phyloP scores from a whole-genome alignment of 2,329 filamentous ascomycete genomes.

The Xylariales sp. region DNA sequence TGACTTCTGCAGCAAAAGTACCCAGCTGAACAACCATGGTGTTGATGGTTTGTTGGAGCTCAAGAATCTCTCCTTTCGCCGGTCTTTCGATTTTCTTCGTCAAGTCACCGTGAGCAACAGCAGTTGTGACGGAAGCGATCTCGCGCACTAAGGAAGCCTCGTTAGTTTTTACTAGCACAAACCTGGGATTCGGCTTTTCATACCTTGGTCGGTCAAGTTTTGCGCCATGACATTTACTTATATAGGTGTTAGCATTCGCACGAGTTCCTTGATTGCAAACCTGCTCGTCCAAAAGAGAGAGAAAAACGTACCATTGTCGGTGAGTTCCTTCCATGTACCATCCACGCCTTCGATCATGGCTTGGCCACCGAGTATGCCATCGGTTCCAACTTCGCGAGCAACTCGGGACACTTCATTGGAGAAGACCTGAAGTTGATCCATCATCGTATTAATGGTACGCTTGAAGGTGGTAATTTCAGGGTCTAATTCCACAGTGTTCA shows the following conservation, averaged over 20 bases:
- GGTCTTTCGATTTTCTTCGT: constrained; percentile 82
- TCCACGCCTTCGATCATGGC: constrained; percentile 91
- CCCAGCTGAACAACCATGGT: constrained; percentile 85
- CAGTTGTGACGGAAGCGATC: constrained; percentile 79
- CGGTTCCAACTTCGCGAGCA: constrained; percentile 92
- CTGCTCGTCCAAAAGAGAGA: too few relatives aligned
- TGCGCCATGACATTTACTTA: constrained; percentile 79
- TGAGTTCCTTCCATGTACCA: constrained; percentile 96
- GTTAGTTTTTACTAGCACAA: background rate
- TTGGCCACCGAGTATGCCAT: constrained; percentile 89
- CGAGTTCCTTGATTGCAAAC: background rate
- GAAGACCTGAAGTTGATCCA: constrained; percentile 95
- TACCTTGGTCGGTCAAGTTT: constrained; percentile 72
- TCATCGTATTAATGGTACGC: constrained; percentile 98
- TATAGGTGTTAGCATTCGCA: constrained; percentile 17
- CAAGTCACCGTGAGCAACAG: constrained; percentile 76
- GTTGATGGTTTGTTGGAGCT: constrained; percentile 82
- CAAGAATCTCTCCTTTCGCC: constrained; percentile 75
- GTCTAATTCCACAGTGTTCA: constrained; percentile 95
- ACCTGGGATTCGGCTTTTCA: constrained; percentile 7
- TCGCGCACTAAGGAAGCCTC: constrained; percentile 58
- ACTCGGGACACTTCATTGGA: constrained; percentile 94
- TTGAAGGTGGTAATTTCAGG: constrained; percentile 98
- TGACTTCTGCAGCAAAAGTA: constrained; percentile 81
- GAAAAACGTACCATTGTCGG: constrained; percentile 63